These are phyloP conservation scores for Pleurotus ostreatus DNA, from an alignment of 768 basidiomycete genomes.

Conservation along the genomic window DNA sequence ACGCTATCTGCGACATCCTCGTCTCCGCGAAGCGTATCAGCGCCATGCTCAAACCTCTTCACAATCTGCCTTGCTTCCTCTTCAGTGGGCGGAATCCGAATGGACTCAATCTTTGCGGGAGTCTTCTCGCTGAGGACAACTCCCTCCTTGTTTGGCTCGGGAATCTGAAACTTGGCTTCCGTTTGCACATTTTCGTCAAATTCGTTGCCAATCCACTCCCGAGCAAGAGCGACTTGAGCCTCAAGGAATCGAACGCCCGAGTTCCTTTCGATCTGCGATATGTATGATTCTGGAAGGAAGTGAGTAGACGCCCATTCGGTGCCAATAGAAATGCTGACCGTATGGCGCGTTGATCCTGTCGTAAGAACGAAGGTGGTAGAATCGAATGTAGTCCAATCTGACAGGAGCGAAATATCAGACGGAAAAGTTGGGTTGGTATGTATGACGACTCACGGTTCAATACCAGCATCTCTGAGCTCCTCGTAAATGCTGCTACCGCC, in stretches of 20 bases:
- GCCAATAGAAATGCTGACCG: constrained; percentile 31
- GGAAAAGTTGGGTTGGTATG: not conserved
- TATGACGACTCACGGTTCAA: constrained; percentile 61
- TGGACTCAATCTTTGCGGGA: constrained; percentile 47
- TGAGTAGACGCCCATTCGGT: not conserved
- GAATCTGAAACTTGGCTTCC: constrained; percentile 55
- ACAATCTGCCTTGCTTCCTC: constrained; percentile 71
- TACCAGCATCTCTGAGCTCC: constrained; percentile 69
- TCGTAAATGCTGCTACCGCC: constrained; percentile 88
- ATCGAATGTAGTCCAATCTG: constrained; percentile 81
- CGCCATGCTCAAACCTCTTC: constrained; percentile 66
- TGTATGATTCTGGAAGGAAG: constrained; percentile 31
- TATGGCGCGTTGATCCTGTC: constrained; percentile 84
- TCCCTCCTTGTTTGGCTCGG: constrained; percentile 45
- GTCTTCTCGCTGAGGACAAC: constrained; percentile 48
- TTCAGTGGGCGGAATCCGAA: constrained; percentile 61
- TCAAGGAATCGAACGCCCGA: constrained; percentile 80
- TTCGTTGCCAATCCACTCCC: constrained; percentile 60
- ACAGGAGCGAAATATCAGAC: not conserved
- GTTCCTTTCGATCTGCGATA: constrained; percentile 65
- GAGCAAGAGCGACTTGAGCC: constrained; percentile 82
- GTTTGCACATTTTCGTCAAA: constrained; percentile 33
- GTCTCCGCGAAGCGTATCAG: constrained; percentile 50
- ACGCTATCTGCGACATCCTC: constrained; percentile 72
- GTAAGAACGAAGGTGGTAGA: constrained; percentile 90